Evolutionary conservation across 2,329 filamentous ascomycete species (phyloP), one percentile per base, ranked within the genome.

Genomic region (Graphilbum sp.): DNA sequence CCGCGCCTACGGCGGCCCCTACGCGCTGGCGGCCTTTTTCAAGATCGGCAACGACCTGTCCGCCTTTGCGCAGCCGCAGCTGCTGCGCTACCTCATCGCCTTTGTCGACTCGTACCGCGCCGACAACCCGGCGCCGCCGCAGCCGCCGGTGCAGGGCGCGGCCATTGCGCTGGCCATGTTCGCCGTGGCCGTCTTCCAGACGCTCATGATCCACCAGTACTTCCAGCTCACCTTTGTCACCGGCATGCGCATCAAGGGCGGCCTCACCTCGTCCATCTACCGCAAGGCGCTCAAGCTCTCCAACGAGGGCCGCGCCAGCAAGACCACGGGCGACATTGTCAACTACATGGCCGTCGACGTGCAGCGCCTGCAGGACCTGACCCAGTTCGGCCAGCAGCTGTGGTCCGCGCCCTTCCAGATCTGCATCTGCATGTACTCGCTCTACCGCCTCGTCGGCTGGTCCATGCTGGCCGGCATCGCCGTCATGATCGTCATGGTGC

Each of bases 291-390:
- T 96, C 44, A 79, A 75, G 45, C 66, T 98, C 16, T 96, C 88
- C 5, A 96, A 93, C 50, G 90, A 98, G 59, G 90, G 90, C 9
- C 75, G 88, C 38, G 72, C 86, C 2, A 61, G 76, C 33, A 95
- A 96, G 61, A 83, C 84, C 0, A 98, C 90, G 0, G 90, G 90
- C 41, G 92, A 98, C 52, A 96, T 98, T 52, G 90, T 98, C 55
- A 98, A 98, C 54, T 90, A 94, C 60, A 98, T 98, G 88, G 90
- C 92, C 34, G 88, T 98, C 10, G 90, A 98, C 54, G 88, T 88
- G 13, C 90, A 98, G 58, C 79, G 92, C 46, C 69, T 98, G 16
- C 83, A 95, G 51, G 90, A 98, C 58, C 64, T 98, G 41, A 85
- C 88, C 2, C 92, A 98, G 52, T 98, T 90, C 54, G 86, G 84